A percentile compares a stretch with the other conserved stretches of the same genome.
Evolutionary conservation across 1,139 yeast genomes (phyloP).

Genomic region (Diutina sp.): DNA sequence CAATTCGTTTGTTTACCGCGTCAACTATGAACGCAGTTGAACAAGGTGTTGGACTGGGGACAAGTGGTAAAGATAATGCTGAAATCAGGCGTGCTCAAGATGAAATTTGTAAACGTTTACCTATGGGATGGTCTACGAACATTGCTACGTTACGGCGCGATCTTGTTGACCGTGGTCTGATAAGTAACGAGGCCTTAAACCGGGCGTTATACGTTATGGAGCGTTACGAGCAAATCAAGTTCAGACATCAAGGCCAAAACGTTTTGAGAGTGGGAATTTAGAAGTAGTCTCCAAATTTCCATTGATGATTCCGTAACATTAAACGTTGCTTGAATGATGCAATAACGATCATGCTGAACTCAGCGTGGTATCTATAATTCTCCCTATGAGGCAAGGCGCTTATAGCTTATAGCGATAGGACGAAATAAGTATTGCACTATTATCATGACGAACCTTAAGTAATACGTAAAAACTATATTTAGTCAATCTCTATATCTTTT

Average conservation of each 20-base stretch:
- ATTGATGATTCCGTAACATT: too few species aligned
- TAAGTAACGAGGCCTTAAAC: slow-evolving; percentile 64
- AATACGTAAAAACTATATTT: neutral
- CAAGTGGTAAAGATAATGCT: slow-evolving; percentile 37
- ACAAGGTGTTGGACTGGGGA: slow-evolving; percentile 50
- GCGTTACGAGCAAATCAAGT: slow-evolving; percentile 74
- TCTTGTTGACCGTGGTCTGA: slow-evolving; percentile 62
- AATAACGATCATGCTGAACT: too few species aligned
- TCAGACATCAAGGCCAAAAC: slow-evolving; percentile 81
- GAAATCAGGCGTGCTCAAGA: slow-evolving; percentile 74
- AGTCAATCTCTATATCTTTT: too few species aligned
- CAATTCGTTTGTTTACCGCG: slow-evolving; percentile 85
- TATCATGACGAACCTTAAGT: neutral
- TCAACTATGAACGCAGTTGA: slow-evolving; percentile 98
- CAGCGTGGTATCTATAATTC: too few species aligned
- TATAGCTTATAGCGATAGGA: neutral
- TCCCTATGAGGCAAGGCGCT: too few species aligned
- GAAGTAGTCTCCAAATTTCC: too few species aligned
- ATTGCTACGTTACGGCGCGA: slow-evolving; percentile 75
- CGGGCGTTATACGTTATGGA: slow-evolving; percentile 74
- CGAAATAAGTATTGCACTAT: neutral
- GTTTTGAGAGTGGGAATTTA: slow-evolving; percentile 40
- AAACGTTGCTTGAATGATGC: neutral
- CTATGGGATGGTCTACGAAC: slow-evolving; percentile 94
- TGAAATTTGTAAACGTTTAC: slow-evolving; percentile 80